Evolutionary conservation across 768 basidiomycete genomes (phyloP).

Genomic region (Suillus subluteus): DNA sequence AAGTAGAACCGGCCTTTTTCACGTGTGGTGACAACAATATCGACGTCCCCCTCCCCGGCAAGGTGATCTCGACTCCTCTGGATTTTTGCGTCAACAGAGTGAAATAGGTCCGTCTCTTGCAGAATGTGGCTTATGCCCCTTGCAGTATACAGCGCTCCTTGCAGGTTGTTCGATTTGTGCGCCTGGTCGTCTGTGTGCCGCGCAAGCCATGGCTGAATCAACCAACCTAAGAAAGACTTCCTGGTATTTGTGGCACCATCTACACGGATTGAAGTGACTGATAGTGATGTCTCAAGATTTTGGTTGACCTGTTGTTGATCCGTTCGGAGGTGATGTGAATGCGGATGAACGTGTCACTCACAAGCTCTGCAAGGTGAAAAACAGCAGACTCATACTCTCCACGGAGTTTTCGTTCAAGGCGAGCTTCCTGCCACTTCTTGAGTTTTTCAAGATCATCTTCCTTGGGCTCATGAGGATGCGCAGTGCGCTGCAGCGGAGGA

Average conservation of each 20-base stretch:
- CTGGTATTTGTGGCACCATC: constrained; percentile 79
- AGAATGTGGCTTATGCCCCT: constrained; percentile 68
- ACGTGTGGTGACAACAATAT: constrained; percentile 76
- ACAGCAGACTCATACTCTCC: constrained; percentile 81
- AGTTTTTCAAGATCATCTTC: constrained; percentile 55
- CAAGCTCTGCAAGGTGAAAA: constrained; percentile 63
- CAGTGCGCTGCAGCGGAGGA: constrained; percentile 58
- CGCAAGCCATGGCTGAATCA: constrained; percentile 69
- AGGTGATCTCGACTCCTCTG: constrained; percentile 58
- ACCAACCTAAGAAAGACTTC: constrained; percentile 75
- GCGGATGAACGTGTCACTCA: constrained; percentile 35
- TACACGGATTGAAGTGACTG: constrained; percentile 78
- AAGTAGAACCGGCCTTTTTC: constrained; percentile 80
- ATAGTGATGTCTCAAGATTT: constrained; percentile 67
- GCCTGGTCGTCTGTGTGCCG: constrained; percentile 20
- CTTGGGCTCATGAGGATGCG: constrained; percentile 60
- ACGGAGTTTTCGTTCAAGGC: constrained; percentile 65
- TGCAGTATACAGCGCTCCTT: constrained; percentile 71
- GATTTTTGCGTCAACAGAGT: constrained; percentile 62
- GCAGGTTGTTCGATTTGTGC: constrained; percentile 43
- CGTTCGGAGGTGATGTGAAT: constrained; percentile 9
- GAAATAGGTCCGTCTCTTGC: constrained; percentile 78
- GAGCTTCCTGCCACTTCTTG: constrained; percentile 72
- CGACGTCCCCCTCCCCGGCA: constrained; percentile 65
- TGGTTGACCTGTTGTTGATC: constrained; percentile 54